Percentiles rank a stretch among this genome's conserved stretches.
Evolutionary conservation across 1,139 yeast genomes (phyloP).

Genomic region (Sugiyamaella novakii): DNA sequence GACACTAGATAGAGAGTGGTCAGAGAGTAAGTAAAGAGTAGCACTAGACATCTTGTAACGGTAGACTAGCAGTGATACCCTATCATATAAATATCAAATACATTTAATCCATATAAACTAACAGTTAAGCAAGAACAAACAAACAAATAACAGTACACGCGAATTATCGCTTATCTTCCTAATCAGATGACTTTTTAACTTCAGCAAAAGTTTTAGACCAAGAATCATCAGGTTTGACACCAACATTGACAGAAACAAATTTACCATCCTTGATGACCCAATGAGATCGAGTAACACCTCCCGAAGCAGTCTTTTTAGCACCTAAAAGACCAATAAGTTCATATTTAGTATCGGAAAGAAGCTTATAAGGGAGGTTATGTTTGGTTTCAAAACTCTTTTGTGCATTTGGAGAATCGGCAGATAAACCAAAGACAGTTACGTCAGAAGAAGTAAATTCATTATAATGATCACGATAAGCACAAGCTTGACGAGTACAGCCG

Average conservation of each 20-base stretch:
- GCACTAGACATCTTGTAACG: too few relatives aligned
- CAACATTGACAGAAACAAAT: constrained; percentile 62
- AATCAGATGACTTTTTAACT: constrained; percentile 22
- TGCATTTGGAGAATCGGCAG: constrained; percentile 72
- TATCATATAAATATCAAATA: too few relatives aligned
- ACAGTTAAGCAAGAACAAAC: too few relatives aligned
- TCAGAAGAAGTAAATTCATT: constrained; percentile 52
- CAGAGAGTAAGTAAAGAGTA: too few relatives aligned
- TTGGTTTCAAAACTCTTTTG: constrained; percentile 76
- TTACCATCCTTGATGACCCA: constrained; percentile 85
- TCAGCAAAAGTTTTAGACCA: constrained; percentile 53
- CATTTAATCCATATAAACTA: too few relatives aligned
- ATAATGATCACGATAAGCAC: constrained; percentile 77
- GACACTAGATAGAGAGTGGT: too few relatives aligned
- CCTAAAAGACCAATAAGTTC: constrained; percentile 74
- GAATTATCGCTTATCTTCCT: too few relatives aligned
- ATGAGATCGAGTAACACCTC: constrained; percentile 81
- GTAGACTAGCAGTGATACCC: too few relatives aligned
- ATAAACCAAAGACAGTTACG: constrained; percentile 46
- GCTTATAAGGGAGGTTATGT: constrained; percentile 69
- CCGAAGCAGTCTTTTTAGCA: constrained; percentile 68
- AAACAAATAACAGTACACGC: too few relatives aligned
- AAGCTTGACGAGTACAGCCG: constrained; percentile 89
- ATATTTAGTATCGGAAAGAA: constrained; percentile 75
- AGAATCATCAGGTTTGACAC: constrained; percentile 79